Base-by-base conservation (phyloP, 1,139 yeast species). In the Ogataea hybrid region DNA sequence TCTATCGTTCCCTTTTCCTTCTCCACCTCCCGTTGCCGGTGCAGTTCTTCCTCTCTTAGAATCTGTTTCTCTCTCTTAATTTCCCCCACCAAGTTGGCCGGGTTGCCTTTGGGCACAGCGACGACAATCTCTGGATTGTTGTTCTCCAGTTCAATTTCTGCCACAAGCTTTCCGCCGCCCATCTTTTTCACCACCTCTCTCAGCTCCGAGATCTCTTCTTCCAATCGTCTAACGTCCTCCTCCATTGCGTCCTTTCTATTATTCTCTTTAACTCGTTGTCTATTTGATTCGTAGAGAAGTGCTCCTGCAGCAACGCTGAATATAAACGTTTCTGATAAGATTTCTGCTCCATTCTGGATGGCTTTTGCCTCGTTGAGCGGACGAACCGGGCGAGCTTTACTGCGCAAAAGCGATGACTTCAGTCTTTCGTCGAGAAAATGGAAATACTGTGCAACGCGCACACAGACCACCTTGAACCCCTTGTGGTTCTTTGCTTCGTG, bases 321-420 rank as follows among this genome's bases (percentile, higher is more conserved):
- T 28, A 88, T 80, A 56, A 88, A 83, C 28, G 80, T 62, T 60
- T 88, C 96, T 30, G 92, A 82, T 6, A 88, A 64, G 57, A 87
- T 79, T 37, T 75, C 83, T 35, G 96, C 95, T 1, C 96, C 96
- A 44, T 73, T 79, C 48, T 88, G 95, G 33, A 88, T 77, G 32
- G 96, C 96, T 57, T 80, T 82, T 18, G 82, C 80, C 52, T 88
- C 96, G 58, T 86, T 88, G 56, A 88, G 71, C 0, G 96, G 96
- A 35, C 95, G 71, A 9, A 87, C 75, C 47, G 69, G 70, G 39
- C 71, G 72, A 6, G 45, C 29, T 32, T 69, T 68, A 47, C 77
- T 81, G 7, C 92, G 87, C 44, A 83, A 64, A 33, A 87, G 70
- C 31, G 77, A 70, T 77, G 79, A 73, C 38, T 89, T 73, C 49